A percentile compares a stretch with the other conserved stretches of the same genome.
Evolutionary conservation across 2,329 filamentous ascomycete species (phyloP).

Genomic region (Alternaria ethzedia): DNA sequence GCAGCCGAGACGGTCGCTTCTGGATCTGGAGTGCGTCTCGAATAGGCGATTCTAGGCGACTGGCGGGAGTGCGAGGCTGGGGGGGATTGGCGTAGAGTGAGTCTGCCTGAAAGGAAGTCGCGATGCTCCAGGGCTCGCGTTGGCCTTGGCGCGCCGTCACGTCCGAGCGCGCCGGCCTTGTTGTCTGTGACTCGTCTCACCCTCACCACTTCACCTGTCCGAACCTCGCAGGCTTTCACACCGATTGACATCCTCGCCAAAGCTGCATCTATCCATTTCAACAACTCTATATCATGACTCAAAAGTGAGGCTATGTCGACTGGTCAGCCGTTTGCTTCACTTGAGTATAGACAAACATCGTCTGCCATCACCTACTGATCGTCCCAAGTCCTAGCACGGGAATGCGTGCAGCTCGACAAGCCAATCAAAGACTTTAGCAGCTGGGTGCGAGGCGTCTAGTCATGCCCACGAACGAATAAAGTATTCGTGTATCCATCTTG

Average conservation of each 20-base stretch:
- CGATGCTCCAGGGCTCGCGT: constrained; percentile 24
- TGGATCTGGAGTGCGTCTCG: background rate
- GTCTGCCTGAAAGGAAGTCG: constrained; percentile 22
- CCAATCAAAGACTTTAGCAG: background rate
- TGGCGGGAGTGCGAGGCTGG: background rate
- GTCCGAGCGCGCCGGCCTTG: constrained; percentile 14
- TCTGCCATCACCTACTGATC: constrained; percentile 6
- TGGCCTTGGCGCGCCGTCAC: constrained; percentile 20
- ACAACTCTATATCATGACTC: background rate
- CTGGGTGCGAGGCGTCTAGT: background rate
- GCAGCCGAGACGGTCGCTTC: background rate
- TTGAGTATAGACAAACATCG: constrained; percentile 23
- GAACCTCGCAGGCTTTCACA: constrained; percentile 12
- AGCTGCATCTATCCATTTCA: constrained; percentile 17
- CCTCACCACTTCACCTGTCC: background rate
- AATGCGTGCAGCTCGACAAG: background rate
- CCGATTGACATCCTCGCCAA: constrained; percentile 8
- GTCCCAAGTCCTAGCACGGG: background rate
- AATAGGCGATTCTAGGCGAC: background rate
- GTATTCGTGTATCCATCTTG: constrained; percentile 9
- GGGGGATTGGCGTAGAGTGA: background rate
- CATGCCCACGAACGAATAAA: background rate
- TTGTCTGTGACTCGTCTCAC: constrained; percentile 8
- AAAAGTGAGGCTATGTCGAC: constrained; percentile 6
- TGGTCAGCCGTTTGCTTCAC: constrained; percentile 31